Evolutionary conservation across 1,284 basidiomycete genomes (phyloP).

Genomic region (Pseudozyma hubeiensis): DNA sequence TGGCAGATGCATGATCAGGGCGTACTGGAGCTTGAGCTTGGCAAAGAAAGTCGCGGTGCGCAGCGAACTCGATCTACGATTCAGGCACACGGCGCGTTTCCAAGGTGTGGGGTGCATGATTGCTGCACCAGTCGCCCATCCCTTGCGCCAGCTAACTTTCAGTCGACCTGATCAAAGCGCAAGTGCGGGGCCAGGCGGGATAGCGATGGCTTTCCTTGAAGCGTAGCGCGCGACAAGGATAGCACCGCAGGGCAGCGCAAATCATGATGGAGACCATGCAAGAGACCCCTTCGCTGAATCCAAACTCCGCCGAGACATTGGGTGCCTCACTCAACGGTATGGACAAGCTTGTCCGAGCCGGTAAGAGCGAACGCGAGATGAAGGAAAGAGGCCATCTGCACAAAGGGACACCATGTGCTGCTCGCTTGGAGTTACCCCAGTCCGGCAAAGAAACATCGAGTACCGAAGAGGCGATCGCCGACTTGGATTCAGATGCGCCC

Average conservation of each 20-base stretch:
- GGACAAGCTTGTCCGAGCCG: slow-evolving; percentile 5
- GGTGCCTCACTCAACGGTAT: slow-evolving; percentile 1
- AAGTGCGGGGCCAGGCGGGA: background rate
- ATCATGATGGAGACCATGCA: background rate
- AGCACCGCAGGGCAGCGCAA: background rate
- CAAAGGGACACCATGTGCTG: slow-evolving; percentile 12
- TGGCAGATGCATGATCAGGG: too few species aligned
- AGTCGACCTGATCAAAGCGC: background rate
- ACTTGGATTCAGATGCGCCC: background rate
- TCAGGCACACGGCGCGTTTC: background rate
- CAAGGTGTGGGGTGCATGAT: slow-evolving; percentile 25
- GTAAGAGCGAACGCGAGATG: background rate
- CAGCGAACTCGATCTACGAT: background rate
- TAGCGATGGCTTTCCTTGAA: background rate
- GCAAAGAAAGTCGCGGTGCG: background rate
- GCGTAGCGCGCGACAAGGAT: too few species aligned
- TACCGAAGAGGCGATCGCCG: slow-evolving; percentile 1
- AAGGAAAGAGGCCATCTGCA: background rate
- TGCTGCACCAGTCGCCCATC: background rate
- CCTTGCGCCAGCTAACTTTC: background rate
- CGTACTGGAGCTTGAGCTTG: background rate
- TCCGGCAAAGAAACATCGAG: slow-evolving; percentile 8
- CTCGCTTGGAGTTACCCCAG: slow-evolving; percentile 8
- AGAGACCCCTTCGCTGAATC: background rate
- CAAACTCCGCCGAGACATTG: background rate